These are phyloP conservation scores for Clonostachys solani DNA, from an alignment of 2,329 filamentous ascomycete genomes.

Conservation along the genomic window DNA sequence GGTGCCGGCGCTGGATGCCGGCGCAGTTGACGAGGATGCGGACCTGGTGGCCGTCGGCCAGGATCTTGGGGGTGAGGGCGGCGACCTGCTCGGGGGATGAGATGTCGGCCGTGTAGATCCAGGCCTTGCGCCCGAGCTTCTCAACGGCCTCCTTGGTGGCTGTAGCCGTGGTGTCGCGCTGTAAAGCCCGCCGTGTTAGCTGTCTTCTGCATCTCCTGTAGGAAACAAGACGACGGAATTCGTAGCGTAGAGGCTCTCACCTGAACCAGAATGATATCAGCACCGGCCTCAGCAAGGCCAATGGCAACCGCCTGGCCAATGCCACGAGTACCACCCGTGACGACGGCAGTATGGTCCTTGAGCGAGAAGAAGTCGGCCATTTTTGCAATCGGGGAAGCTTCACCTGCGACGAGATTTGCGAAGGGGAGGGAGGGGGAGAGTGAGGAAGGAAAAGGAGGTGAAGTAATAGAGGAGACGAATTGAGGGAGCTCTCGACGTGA, in stretches of 20 bases:
- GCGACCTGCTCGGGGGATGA: slow-evolving; percentile 54
- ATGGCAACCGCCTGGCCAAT: slow-evolving; percentile 55
- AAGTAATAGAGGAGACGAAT: too few relatives aligned
- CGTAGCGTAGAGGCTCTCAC: slow-evolving; percentile 17
- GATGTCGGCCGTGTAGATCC: slow-evolving; percentile 68
- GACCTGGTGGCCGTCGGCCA: slow-evolving; percentile 61
- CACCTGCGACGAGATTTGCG: neutral
- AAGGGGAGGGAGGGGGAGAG: too few relatives aligned
- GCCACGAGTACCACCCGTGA: slow-evolving; percentile 54
- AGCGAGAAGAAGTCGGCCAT: slow-evolving; percentile 47
- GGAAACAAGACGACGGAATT: too few relatives aligned
- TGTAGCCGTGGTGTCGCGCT: slow-evolving; percentile 36
- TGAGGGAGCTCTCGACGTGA: too few relatives aligned
- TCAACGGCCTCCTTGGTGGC: slow-evolving; percentile 59
- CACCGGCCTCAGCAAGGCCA: slow-evolving; percentile 54
- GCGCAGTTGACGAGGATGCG: slow-evolving; percentile 83
- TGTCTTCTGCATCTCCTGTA: neutral
- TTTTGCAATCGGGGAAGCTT: neutral
- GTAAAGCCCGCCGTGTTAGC: neutral
- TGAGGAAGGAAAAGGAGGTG: too few relatives aligned
- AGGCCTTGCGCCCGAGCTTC: slow-evolving; percentile 60
- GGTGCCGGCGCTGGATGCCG: slow-evolving; percentile 78
- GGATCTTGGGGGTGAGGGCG: slow-evolving; percentile 54
- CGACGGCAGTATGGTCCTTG: slow-evolving; percentile 49
- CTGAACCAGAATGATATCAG: slow-evolving; percentile 51